Conservation (phyloP, 805 yeast species). For the Blastobotrys attinorum region DNA sequence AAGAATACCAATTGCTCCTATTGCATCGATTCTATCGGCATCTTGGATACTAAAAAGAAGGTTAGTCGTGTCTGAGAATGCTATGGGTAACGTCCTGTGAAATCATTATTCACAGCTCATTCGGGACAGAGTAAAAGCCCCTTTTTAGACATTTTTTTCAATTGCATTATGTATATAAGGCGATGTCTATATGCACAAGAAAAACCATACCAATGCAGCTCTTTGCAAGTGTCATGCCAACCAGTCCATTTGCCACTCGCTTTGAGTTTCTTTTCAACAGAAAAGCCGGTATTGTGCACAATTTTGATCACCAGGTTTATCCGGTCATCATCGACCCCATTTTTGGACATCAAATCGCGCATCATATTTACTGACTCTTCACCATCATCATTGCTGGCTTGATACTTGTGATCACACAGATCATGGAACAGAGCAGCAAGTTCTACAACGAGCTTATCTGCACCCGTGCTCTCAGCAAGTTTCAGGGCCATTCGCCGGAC, state of each 20-base stretch:
- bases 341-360: constrained; percentile 7
- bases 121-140: no score
- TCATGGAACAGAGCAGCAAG: constrained; percentile 30
- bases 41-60: constrained; percentile 2
- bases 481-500: constrained; percentile 24
- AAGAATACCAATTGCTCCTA: constrained; percentile 31
- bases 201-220: constrained; percentile 25
- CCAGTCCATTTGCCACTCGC: constrained; percentile 21
- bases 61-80: no score
- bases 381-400: constrained; percentile 6
- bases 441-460: constrained; percentile 24
- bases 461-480: constrained; percentile 16
- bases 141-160: no score
- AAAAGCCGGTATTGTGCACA: constrained; percentile 22
- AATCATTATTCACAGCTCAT: no score
- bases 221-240: constrained; percentile 27
- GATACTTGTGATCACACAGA: constrained; percentile 27
- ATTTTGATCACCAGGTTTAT: constrained; percentile 17
- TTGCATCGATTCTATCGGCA: constrained; percentile 36
- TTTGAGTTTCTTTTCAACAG: constrained; percentile 21
- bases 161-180: no score
- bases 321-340: constrained; percentile 14
- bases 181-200: no score
- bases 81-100: no score
- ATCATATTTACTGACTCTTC: constrained; percentile 11